Base-by-base conservation (phyloP, 1,139 yeast genomes). In the Candida tropicalis region DNA sequence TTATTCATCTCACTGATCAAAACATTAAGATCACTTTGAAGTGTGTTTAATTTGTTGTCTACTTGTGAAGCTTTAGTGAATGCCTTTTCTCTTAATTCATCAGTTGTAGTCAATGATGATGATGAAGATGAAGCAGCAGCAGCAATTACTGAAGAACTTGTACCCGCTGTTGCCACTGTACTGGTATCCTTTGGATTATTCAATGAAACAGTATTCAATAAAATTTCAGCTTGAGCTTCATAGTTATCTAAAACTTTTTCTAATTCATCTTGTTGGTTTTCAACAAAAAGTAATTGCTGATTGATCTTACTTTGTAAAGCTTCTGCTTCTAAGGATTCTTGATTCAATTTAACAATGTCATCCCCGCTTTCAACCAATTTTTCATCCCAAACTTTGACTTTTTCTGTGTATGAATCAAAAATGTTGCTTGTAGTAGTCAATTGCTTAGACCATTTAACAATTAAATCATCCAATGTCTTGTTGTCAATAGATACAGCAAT, bases 371-470 rank as follows among this genome's bases (percentile, higher is more conserved):
- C 80, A 11, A 89, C 91, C 42, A 93, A 73, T 25, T 85, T 81
- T 46, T 81, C 79, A 63, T 95, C 99, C 96, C 97, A 91, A 43
- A 78, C 76, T 48, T 84, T 82, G 22, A 91, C 83, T 49, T 84
- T 86, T 15, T 73, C 68, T 15, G 96, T 85, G 58, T 87, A 95
- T n/a, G 75, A 65, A 48, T 84, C 85, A 65, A 91, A 93, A 28
- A 87, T 83, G 23, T 75, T 73, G 1, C 93, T 79, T 0, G 95
- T 82, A 17, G 79, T 75, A 3, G 91, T 75, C 48, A 93, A 68
- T 54, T 95, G 96, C 46, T 82, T 81, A 1, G 97, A 87, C 99
- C 99, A 95, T 64, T 87, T 90, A 25, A 90, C 80, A 41, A 95
- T 87, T 51, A 93, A 77, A 60, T 93, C 99, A 57, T 93, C 99